These are phyloP conservation scores for Pseudopyrenochaeta lycopersici DNA, from an alignment of 2,329 filamentous ascomycete species.

Conservation along the genomic window DNA sequence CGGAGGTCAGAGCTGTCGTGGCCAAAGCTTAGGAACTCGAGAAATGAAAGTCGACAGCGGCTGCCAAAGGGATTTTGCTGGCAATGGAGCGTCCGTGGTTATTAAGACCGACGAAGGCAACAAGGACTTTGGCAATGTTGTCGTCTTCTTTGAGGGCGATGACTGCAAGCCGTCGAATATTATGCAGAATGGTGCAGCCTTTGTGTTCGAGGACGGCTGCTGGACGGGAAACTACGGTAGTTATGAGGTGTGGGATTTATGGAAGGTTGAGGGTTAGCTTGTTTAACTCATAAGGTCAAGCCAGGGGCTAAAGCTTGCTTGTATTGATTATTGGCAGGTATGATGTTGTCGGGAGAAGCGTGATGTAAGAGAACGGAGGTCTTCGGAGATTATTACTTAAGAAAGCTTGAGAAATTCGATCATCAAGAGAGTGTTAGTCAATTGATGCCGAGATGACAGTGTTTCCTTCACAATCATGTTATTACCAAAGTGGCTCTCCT, in stretches of 20 bases:
- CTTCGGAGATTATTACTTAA: neutral
- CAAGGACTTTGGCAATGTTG: constrained; percentile 14
- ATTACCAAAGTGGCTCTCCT: neutral
- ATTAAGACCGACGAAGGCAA: constrained; percentile 5
- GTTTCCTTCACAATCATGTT: neutral
- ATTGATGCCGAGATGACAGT: neutral
- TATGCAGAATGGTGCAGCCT: constrained; percentile 7
- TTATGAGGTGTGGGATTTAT: constrained; percentile 16
- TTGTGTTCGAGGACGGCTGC: constrained; percentile 7
- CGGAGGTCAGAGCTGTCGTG: constrained; percentile 3
- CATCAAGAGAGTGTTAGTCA: neutral
- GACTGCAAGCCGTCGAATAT: constrained; percentile 15
- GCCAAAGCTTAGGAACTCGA: constrained; percentile 2
- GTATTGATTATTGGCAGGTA: neutral
- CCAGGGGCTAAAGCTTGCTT: neutral
- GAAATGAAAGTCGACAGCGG: constrained; percentile 7
- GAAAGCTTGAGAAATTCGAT: neutral
- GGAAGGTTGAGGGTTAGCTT: constrained; percentile 5
- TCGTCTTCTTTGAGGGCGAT: constrained; percentile 13
- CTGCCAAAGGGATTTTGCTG: constrained; percentile 11
- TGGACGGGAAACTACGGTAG: constrained; percentile 11
- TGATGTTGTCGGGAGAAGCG: neutral
- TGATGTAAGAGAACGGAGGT: neutral
- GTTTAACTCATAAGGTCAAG: neutral
- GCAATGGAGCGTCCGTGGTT: constrained; percentile 4